A percentile compares a stretch with the other conserved stretches of the same genome.
phyloP scores from a whole-genome alignment of 2,329 filamentous ascomycete genomes.

The Aspergillus niger region DNA sequence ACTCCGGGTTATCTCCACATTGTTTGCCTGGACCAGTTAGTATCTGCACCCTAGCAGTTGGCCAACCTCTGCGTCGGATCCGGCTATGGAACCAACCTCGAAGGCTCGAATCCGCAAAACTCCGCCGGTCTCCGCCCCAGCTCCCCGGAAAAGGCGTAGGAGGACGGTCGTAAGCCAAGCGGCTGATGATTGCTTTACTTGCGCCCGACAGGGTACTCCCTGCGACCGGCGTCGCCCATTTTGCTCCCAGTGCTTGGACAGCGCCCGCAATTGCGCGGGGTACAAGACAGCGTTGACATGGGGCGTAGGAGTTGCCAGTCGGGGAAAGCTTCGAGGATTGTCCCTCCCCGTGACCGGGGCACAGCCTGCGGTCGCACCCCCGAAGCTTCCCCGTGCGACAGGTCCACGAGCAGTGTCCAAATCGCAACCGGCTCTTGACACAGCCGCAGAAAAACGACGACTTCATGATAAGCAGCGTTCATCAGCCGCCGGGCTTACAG shows the following conservation, averaged over 20 bases:
- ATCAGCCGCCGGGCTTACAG: background rate
- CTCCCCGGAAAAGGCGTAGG: conserved; percentile 71
- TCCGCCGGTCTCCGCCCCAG: conserved; percentile 25
- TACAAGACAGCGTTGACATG: conserved; percentile 97
- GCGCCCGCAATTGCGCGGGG: conserved; percentile 88
- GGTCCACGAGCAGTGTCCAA: background rate
- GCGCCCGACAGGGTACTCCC: conserved; percentile 76
- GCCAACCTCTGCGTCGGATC: background rate
- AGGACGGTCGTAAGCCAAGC: conserved; percentile 86
- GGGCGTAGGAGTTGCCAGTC: conserved; percentile 92
- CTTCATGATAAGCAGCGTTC: background rate
- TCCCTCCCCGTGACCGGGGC: conserved; percentile 66
- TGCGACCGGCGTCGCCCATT: conserved; percentile 93
- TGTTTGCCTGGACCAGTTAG: conserved; percentile 1
- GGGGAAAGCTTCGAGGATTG: conserved; percentile 88
- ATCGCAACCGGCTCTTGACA: background rate
- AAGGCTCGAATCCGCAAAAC: conserved; percentile 31
- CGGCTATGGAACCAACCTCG: conserved; percentile 25
- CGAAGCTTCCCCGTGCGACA: conserved; percentile 15
- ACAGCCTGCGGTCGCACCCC: conserved; percentile 33
- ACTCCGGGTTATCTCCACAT: conserved; percentile 21
- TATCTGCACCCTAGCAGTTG: background rate
- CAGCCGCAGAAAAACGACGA: background rate
- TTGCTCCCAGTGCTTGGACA: conserved; percentile 89
- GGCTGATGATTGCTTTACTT: conserved; percentile 92